phyloP scores from a whole-genome alignment of 73 alveolate species.

The Tetrahymena borealis region DNA sequence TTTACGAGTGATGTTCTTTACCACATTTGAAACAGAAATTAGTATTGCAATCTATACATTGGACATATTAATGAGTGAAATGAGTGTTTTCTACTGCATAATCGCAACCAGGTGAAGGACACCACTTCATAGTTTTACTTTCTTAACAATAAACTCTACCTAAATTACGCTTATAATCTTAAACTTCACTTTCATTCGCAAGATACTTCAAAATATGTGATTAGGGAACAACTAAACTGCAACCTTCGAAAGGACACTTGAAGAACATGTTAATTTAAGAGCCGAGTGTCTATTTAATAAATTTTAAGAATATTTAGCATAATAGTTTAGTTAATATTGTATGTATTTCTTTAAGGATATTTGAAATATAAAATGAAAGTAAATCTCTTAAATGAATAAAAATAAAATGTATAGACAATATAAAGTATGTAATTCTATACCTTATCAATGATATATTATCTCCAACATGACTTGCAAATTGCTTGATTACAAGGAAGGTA shows the following conservation, averaged over 20 bases:
- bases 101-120: conserved; percentile 59
- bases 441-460: background rate
- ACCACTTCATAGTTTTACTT: conserved; percentile 50
- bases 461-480: background rate
- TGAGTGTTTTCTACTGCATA: conserved; percentile 24
- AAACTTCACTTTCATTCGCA: background rate
- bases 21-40: conserved; percentile 80
- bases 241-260: background rate
- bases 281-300: background rate
- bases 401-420: background rate
- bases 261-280: background rate
- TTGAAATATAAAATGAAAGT: no score
- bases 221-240: background rate
- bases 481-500: background rate
- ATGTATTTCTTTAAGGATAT: no score
- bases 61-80: background rate
- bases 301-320: background rate
- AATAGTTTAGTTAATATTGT: no score
- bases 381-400: no score
- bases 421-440: background rate
- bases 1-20: conserved; percentile 58
- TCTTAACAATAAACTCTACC: conserved; percentile 5
- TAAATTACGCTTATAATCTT: background rate
- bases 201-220: background rate
- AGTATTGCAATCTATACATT: conserved; percentile 54